Conservation (phyloP, 768 basidiomycete genomes). For the Glaciozyma martinii region DNA sequence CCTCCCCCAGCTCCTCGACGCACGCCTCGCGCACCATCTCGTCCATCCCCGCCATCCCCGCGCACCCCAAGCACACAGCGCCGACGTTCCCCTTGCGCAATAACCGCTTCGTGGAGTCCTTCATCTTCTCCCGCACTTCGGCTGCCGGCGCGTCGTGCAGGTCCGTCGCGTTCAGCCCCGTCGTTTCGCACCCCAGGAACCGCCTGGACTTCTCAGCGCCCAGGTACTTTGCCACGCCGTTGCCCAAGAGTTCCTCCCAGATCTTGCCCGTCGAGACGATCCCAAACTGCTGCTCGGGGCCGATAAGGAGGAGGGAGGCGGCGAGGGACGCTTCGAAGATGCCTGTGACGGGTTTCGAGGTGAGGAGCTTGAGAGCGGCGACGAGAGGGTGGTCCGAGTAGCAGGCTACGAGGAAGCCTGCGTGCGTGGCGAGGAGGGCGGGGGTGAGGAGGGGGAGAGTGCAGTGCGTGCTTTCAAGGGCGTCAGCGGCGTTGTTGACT, state of each 20-base stretch:
- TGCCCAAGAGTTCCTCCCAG: conserved; percentile 38
- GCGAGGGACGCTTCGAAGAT: conserved; percentile 42
- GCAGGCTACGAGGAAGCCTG: conserved; percentile 37
- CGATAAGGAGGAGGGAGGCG: conserved; percentile 31
- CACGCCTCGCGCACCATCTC: conserved; percentile 26
- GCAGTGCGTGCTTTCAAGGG: conserved; percentile 23
- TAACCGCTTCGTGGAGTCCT: conserved; percentile 34
- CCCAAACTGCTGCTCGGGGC: conserved; percentile 35
- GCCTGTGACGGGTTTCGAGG: conserved; percentile 34
- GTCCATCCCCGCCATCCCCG: conserved; percentile 39
- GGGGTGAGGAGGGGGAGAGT: conserved; percentile 21
- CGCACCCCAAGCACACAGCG: conserved; percentile 37
- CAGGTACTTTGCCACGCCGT: conserved; percentile 33
- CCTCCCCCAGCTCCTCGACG: conserved; percentile 17
- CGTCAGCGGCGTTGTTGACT: conserved; percentile 12
- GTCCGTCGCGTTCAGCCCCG: conserved; percentile 40
- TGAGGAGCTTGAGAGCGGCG: conserved; percentile 25
- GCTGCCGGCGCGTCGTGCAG: conserved; percentile 36
- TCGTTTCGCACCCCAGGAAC: conserved; percentile 40
- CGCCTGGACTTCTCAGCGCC: conserved; percentile 23
- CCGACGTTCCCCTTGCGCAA: conserved; percentile 21
- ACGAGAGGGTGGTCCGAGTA: conserved; percentile 41
- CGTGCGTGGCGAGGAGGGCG: conserved; percentile 11
- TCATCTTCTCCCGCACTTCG: conserved; percentile 35
- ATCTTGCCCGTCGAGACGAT: conserved; percentile 42